These are phyloP conservation scores for Ceriops tagal DNA, from an alignment of 345 rosid genomes.

Conservation along the genomic window DNA sequence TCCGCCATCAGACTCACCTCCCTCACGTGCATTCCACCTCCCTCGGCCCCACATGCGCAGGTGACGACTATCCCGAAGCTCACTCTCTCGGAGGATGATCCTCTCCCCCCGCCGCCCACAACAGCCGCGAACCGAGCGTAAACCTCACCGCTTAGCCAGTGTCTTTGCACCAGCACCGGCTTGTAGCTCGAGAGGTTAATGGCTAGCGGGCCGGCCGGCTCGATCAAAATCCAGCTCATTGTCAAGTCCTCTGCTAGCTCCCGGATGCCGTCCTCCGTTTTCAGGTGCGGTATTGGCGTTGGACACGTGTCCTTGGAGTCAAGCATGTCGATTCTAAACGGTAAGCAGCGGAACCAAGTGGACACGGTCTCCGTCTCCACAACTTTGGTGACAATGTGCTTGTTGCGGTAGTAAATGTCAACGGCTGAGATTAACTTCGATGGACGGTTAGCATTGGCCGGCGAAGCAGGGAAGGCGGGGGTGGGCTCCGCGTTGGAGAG, in stretches of 20 bases:
- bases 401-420: conserved; percentile 46
- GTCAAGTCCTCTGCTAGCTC: conserved; percentile 41
- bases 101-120: conserved; percentile 22
- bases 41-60: conserved; percentile 38
- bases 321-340: conserved; percentile 65
- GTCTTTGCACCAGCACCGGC: conserved; percentile 61
- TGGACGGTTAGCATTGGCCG: conserved; percentile 10
- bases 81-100: conserved; percentile 31
- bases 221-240: conserved; percentile 74
- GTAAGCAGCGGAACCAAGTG: conserved; percentile 67
- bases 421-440: conserved; percentile 61
- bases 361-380: conserved; percentile 56
- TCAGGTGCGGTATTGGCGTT: conserved; percentile 42
- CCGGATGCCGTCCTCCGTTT: conserved; percentile 33
- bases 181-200: conserved; percentile 59
- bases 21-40: conserved; percentile 61
- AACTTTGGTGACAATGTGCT: conserved; percentile 44
- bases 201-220: conserved; percentile 47
- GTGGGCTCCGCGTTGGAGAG: neutral
- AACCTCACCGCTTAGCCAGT: conserved; percentile 75
- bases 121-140: conserved; percentile 47
- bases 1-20: conserved; percentile 66
- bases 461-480: neutral
- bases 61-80: conserved; percentile 54
- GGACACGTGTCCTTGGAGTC: conserved; percentile 54